Conservation (phyloP, 2,329 filamentous ascomycete genomes). For the Stenocarpella maydis region DNA sequence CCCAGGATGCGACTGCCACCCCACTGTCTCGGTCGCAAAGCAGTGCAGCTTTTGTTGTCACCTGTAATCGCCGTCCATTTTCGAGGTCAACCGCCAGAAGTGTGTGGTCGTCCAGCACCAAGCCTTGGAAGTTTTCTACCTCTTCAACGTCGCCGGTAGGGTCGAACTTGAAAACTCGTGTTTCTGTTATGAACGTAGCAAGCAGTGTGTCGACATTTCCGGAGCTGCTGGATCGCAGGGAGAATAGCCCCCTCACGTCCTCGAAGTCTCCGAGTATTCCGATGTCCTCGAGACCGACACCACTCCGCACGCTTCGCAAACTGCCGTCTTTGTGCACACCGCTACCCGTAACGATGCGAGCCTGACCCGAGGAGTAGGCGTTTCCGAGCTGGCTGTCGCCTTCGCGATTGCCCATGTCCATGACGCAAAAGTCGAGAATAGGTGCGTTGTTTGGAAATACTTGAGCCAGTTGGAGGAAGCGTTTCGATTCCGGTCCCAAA, state of each 20-base stretch:
- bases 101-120: slow-evolving; percentile 75
- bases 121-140: slow-evolving; percentile 75
- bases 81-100: slow-evolving; percentile 74
- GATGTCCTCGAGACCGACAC: slow-evolving; percentile 88
- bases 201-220: slow-evolving; percentile 73
- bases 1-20: slow-evolving; percentile 67
- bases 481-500: slow-evolving; percentile 47
- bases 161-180: slow-evolving; percentile 82
- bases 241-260: slow-evolving; percentile 77
- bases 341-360: slow-evolving; percentile 90
- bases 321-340: slow-evolving; percentile 90
- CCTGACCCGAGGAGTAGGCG: slow-evolving; percentile 94
- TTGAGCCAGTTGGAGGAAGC: slow-evolving; percentile 72
- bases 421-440: slow-evolving; percentile 89
- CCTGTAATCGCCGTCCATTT: slow-evolving; percentile 73
- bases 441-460: slow-evolving; percentile 86
- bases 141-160: slow-evolving; percentile 84
- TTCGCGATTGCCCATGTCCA: slow-evolving; percentile 91
- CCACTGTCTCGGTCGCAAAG: slow-evolving; percentile 69
- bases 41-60: slow-evolving; percentile 70
- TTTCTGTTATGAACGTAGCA: slow-evolving; percentile 84
- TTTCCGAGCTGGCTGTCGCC: slow-evolving; percentile 79
- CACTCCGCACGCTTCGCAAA: slow-evolving; percentile 88
- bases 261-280: slow-evolving; percentile 83
- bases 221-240: slow-evolving; percentile 62